Evolutionary conservation across 2,329 filamentous ascomycete genomes (phyloP), one percentile per base, ranked within the genome.

Genomic region (Fusarium brachygibbosum): DNA sequence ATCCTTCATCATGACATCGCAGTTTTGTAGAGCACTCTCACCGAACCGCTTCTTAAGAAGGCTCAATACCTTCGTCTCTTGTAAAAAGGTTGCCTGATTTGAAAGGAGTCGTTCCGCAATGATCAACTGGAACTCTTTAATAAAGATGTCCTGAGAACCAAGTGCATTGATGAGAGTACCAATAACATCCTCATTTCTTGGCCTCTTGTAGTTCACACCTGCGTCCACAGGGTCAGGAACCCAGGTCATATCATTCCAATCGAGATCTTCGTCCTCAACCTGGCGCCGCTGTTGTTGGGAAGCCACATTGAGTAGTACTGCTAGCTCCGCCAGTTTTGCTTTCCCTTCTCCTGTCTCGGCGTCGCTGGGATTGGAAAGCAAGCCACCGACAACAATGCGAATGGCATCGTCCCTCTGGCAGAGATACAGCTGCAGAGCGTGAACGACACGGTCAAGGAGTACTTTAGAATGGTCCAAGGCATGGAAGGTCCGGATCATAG

Each of bases 1-100:
- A 77, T 99, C 96, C 68, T 91, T 93, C 59, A 99, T 87, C 96
- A 99, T 99, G 74, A 99, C 96, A 76, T 99, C 95, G 79, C 94
- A 98, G 49, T 93, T 92, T 77, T 98, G 96, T 45, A 99, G 83
- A 17, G 93, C 90, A 29, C 87, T 86, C 70, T 98, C 93, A 25
- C 95, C 95, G 58, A 98, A 94, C 11, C 94, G 90, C 65, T 93
- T 86, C 81, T 98, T 98, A 62, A 99, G 86, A 12, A 98, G 86
- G 59, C 95, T 90, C 8, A 98, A 85, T 6, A 98, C 92, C 57
- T 92, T 91, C 55, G 93, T 87, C 79, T 91, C 96, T 77, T 93
- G 93, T 63, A 91, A 87, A 72, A 94, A 97, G 25, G 87, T 84
- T 19, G 87, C 83, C 64, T 91, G 90, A 46, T 87, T 88, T 60